Evolutionary conservation across 768 basidiomycete species (phyloP).

Genomic region (Lentinus brumalis): DNA sequence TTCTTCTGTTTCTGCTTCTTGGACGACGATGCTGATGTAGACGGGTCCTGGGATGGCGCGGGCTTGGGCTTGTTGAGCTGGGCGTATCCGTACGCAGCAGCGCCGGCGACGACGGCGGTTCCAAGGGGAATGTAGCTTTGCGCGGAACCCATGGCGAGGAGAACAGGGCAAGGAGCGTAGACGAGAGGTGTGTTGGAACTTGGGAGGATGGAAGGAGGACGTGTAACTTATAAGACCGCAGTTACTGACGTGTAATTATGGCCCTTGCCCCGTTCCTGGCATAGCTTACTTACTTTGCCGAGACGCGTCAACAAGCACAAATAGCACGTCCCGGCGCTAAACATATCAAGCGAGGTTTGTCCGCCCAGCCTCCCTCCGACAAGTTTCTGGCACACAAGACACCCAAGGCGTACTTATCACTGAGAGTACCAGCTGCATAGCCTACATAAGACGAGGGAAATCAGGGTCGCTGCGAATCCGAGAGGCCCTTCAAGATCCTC

Average conservation of each 20-base stretch:
- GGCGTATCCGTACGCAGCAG: constrained; percentile 24
- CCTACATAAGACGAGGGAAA: too few species aligned
- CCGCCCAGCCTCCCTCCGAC: too few species aligned
- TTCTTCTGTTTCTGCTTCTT: constrained; percentile 29
- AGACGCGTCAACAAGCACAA: constrained; percentile 23
- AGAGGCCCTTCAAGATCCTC: constrained; percentile 16
- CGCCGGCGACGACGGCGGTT: constrained; percentile 22
- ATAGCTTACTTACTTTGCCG: constrained; percentile 6
- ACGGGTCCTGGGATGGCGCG: constrained; percentile 6
- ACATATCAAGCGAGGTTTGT: too few species aligned
- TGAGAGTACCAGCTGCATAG: too few species aligned
- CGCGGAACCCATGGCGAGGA: constrained; percentile 23
- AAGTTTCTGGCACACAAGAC: too few species aligned
- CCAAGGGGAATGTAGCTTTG: constrained; percentile 22
- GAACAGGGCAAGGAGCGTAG: neutral
- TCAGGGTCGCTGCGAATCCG: constrained; percentile 4
- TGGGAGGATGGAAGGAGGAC: neutral
- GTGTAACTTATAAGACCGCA: neutral
- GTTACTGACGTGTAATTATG: constrained; percentile 18
- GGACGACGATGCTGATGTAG: constrained; percentile 7
- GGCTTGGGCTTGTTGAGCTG: constrained; percentile 25
- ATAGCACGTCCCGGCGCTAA: constrained; percentile 15
- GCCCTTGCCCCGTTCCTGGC: constrained; percentile 6
- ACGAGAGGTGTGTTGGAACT: constrained; percentile 1
- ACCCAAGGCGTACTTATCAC: too few species aligned